These are phyloP conservation scores for Scedosporium minutisporum DNA, from an alignment of 2,329 filamentous ascomycete genomes.

Conservation along the genomic window DNA sequence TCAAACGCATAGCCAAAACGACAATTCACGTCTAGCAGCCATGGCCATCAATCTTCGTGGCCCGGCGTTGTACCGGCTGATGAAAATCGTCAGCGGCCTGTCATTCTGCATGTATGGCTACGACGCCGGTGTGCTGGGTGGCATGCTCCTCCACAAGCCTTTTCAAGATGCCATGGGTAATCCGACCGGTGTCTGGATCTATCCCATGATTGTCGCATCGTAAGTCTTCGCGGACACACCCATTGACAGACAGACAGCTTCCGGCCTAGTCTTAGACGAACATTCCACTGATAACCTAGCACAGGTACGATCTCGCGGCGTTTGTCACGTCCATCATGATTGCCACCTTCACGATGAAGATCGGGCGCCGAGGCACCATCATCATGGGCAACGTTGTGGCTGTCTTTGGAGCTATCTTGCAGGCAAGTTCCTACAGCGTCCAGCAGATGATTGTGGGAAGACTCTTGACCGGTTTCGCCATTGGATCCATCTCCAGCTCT, in stretches of 20 bases:
- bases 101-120: conserved; percentile 10
- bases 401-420: conserved; percentile 8
- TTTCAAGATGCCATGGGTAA: conserved; percentile 8
- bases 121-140: conserved; percentile 9
- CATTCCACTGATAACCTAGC: too few species aligned
- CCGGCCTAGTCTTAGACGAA: too few species aligned
- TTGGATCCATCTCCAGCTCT: background rate
- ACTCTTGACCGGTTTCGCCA: conserved; percentile 5
- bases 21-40: too few species aligned
- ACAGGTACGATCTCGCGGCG: conserved; percentile 8
- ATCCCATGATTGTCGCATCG: conserved; percentile 10
- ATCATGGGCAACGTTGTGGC: conserved; percentile 8
- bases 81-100: background rate
- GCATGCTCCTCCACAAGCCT: conserved; percentile 8
- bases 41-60: too few species aligned
- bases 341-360: conserved; percentile 9
- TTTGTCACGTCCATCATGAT: conserved; percentile 9
- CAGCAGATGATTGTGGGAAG: conserved; percentile 10
- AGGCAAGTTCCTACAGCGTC: conserved; percentile 10
- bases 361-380: conserved; percentile 9
- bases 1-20: too few species aligned
- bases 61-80: too few species aligned
- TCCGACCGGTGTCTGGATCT: conserved; percentile 9
- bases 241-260: too few species aligned
- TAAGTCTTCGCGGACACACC: too few species aligned